Percentiles rank a stretch among this genome's conserved stretches.
These are phyloP conservation scores for Xylaria venustula DNA, from an alignment of 495 filamentous ascomycete species.

Conservation along the genomic window DNA sequence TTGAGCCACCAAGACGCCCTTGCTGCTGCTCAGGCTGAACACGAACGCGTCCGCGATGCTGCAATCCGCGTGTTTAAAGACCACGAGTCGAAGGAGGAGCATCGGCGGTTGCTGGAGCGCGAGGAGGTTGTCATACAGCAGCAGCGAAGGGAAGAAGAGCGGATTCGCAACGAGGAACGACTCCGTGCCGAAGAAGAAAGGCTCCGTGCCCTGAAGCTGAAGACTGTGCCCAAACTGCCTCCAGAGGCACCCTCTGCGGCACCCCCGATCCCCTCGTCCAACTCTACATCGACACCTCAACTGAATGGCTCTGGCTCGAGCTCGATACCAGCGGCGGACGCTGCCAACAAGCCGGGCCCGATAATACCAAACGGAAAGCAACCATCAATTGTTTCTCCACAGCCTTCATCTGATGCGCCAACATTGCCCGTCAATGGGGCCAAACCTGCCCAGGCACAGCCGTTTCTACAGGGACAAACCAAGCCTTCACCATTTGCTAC, in stretches of 20 bases:
- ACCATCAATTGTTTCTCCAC: slow-evolving; percentile 5
- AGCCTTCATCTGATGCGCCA: slow-evolving; percentile 13
- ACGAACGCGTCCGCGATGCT: slow-evolving; percentile 61
- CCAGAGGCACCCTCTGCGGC: slow-evolving; percentile 22
- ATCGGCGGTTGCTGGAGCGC: slow-evolving; percentile 46
- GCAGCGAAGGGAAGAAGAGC: slow-evolving; percentile 50
- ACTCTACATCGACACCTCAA: background rate
- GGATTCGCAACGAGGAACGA: slow-evolving; percentile 45
- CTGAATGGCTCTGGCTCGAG: background rate
- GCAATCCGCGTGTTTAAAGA: slow-evolving; percentile 51
- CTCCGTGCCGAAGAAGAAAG: slow-evolving; percentile 40
- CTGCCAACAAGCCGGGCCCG: background rate
- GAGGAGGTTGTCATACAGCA: slow-evolving; percentile 39
- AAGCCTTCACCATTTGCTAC: slow-evolving; percentile 10
- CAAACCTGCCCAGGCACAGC: slow-evolving; percentile 10
- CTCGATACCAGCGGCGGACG: background rate
- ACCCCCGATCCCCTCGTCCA: background rate
- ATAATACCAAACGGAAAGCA: background rate
- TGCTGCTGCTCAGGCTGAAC: slow-evolving; percentile 58
- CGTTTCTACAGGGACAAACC: background rate
- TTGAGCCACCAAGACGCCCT: slow-evolving; percentile 59
- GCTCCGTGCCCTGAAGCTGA: slow-evolving; percentile 40
- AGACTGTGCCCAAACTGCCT: slow-evolving; percentile 42
- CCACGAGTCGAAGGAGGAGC: slow-evolving; percentile 46
- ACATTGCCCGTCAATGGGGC: slow-evolving; percentile 14